Evolutionary conservation across 2,329 filamentous ascomycete genomes (phyloP), one percentile per base, ranked within the genome.

Genomic region (Arthrinium puccinioides): DNA sequence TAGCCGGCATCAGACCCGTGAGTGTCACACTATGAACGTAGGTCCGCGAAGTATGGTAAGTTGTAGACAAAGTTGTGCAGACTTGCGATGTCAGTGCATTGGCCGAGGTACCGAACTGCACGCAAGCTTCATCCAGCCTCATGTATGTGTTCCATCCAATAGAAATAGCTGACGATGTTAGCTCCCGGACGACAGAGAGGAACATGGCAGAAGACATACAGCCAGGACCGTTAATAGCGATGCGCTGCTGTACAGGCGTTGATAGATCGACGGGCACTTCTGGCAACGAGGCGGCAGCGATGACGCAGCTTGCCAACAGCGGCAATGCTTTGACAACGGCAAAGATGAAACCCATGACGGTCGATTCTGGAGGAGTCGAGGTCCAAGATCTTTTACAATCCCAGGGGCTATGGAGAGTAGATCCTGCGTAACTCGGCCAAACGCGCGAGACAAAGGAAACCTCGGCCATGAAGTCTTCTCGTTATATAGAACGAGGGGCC

Each of bases 91-190:
- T 55, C 30, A 77, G 61, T 7, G 49, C 47, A 34, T 45, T 42
- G 24, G 51, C 54, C 0, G 67, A 65, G 3, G 57, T 64, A 31
- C 73, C 73, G 47, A 74, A 78, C 28, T 62, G 45, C 5, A 78
- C 72, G 38, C 72, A 77, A 10, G 66, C 53, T 25, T 63, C 48
- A 39, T 47, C 50, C 11, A 72, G 47, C 42, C 67, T 46, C 39
- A 62, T 43, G 47, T 75, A 77, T 0, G 73, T 78, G 48, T 76
- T 76, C 73, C 73, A 78, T 1, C 66, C 71, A 24, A 78, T 57
- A 1, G 69, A 67, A 6, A 76, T 60, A 23, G 66, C 71, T 75
- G 35, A 19, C 16, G 9, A 36, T 33, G 13, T 4, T 25, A 33
- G 25, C n/a, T 32, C 32, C 15, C 16, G 26, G 8, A 15, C 18